Percentiles rank a stretch among this genome's conserved stretches.
phyloP scores from a whole-genome alignment of 1,139 yeast species.

The Kodamaea alishanica region DNA sequence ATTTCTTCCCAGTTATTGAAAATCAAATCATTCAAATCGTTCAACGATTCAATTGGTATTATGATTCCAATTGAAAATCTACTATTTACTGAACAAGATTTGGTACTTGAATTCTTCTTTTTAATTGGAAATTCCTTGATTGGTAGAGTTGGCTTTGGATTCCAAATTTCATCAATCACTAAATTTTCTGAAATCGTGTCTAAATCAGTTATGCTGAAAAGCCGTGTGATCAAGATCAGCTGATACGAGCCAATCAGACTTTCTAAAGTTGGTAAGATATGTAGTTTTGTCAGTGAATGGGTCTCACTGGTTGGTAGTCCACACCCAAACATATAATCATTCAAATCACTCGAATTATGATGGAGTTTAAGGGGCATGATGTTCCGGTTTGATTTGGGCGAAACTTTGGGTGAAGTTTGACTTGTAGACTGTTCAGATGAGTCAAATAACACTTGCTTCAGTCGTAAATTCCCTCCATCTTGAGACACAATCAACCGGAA shows the following conservation, averaged over 20 bases:
- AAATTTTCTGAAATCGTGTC: conserved; percentile 8
- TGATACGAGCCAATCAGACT: conserved; percentile 26
- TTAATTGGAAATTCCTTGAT: conserved; percentile 11
- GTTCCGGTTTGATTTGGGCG: conserved; percentile 10
- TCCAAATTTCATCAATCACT: conserved; percentile 21
- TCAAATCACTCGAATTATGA: conserved; percentile 44
- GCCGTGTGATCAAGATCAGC: conserved; percentile 43
- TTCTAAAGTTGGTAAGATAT: conserved; percentile 42
- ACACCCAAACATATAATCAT: conserved; percentile 55
- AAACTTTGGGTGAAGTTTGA: conserved; percentile 2
- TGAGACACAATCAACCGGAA: conserved; percentile 49
- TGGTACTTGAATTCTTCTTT: neutral
- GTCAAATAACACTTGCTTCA: conserved; percentile 49
- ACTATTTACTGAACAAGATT: conserved; percentile 19
- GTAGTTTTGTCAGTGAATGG: conserved; percentile 45
- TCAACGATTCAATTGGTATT: conserved; percentile 39
- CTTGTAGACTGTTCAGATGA: conserved; percentile 25
- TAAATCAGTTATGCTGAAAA: conserved; percentile 40
- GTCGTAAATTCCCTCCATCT: conserved; percentile 49
- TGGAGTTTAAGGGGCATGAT: conserved; percentile 25
- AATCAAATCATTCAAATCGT: conserved; percentile 37
- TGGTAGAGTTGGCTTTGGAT: conserved; percentile 34
- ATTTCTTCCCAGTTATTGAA: conserved; percentile 50
- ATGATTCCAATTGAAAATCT: conserved; percentile 49
- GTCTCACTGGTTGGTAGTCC: conserved; percentile 51